Percentiles rank a stretch among this genome's conserved stretches.
Evolutionary conservation across 2,329 filamentous ascomycete species (phyloP).

Genomic region (Didymella pomorum): DNA sequence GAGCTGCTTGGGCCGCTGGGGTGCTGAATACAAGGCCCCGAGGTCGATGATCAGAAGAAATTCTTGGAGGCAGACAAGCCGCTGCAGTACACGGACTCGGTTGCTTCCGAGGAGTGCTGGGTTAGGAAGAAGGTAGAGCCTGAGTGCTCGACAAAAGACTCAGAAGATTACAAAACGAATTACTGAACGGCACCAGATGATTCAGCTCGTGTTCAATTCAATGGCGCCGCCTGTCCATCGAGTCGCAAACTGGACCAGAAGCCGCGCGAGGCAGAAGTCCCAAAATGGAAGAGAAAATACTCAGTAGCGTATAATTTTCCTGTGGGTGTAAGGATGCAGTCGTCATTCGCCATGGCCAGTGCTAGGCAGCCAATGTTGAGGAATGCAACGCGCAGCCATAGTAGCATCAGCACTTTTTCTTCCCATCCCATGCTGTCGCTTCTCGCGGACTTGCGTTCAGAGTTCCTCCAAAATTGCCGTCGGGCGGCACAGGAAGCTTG

Average conservation of each 20-base stretch:
- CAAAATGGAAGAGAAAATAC: conserved; percentile 12
- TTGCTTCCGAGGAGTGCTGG: conserved; percentile 22
- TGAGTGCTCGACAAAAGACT: not conserved
- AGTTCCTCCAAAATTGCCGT: not conserved
- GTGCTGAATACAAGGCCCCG: not conserved
- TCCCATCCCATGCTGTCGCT: conserved; percentile 1
- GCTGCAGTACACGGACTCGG: conserved; percentile 23
- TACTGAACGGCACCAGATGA: not conserved
- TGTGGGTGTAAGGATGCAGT: conserved; percentile 4
- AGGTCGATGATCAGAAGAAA: conserved; percentile 16
- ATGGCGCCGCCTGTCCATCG: conserved; percentile 4
- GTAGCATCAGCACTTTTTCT: not conserved
- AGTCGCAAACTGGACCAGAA: conserved; percentile 3
- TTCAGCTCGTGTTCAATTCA: not conserved
- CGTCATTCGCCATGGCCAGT: conserved; percentile 12
- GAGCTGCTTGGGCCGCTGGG: not conserved
- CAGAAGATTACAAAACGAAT: not conserved
- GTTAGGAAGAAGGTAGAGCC: not conserved
- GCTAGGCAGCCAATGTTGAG: conserved; percentile 9
- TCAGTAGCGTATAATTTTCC: conserved; percentile 11
- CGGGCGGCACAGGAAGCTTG: conserved; percentile 9
- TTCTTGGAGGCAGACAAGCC: conserved; percentile 12
- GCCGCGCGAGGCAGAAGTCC: conserved; percentile 8
- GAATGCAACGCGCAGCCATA: conserved; percentile 10
- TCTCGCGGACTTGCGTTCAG: not conserved